A percentile compares a stretch with the other conserved stretches of the same genome.
These are phyloP conservation scores for Zea luxurians DNA, from an alignment of 176 grass and related monocot genomes.

Conservation along the genomic window DNA sequence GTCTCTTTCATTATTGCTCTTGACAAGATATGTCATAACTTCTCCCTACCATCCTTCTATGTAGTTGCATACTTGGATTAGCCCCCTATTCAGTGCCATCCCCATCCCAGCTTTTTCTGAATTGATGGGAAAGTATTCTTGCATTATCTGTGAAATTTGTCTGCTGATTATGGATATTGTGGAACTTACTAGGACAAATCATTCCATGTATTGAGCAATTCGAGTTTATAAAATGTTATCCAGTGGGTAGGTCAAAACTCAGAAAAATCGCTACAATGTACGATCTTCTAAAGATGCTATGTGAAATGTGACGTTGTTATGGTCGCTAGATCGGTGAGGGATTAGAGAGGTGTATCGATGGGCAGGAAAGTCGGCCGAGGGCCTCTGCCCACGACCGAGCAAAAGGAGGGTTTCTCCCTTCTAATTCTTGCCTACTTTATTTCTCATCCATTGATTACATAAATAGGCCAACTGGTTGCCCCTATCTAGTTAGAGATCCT, in stretches of 20 bases:
- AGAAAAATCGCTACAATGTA: background rate
- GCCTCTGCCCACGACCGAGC: no score
- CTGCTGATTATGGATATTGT: background rate
- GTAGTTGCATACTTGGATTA: background rate
- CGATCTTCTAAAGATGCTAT: conserved; percentile 5
- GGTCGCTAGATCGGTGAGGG: no score
- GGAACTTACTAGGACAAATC: background rate
- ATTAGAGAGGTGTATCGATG: no score
- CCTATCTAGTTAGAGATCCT: no score
- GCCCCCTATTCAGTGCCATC: background rate
- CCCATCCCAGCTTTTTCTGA: background rate
- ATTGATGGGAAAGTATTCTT: background rate
- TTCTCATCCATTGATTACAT: no score
- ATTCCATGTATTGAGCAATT: background rate
- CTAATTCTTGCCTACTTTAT: no score
- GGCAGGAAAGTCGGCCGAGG: no score
- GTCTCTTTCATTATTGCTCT: conserved; percentile 8
- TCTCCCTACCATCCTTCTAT: no score
- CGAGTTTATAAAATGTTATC: conserved; percentile 11
- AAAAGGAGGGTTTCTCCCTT: no score
- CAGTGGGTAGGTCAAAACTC: background rate
- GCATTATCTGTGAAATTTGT: background rate
- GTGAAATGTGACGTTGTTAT: conserved; percentile 2
- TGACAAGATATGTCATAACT: background rate
- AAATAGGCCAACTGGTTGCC: no score